Evolutionary conservation across 306 rosid genomes (phyloP), one percentile per base, ranked within the genome.

Genomic region (Trichosanthes truncata): DNA sequence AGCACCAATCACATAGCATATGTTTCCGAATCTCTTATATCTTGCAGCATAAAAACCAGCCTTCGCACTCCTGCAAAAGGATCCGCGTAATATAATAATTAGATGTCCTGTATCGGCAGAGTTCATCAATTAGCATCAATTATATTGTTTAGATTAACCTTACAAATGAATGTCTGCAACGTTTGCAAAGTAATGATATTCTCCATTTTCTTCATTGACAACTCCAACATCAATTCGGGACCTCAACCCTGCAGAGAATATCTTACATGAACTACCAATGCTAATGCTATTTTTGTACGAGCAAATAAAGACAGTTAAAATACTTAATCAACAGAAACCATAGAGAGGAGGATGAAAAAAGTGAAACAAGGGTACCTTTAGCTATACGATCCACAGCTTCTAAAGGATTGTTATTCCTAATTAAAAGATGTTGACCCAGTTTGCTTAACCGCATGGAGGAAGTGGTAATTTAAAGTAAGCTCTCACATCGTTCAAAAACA

Each of bases 131-230:
- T 68, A 82, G 65, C 60, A 69, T 81, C 75, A 71, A 65, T 78
- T 46, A 59, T 5, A 80, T 74, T 59, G 79, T 84, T 67, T 29
- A 78, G 85, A 79, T 89, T 62, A 83, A 80, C 81, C 99, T 89
- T 91, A 95, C 99, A 95, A 86, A 86, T 95, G 97, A 85, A 90
- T 87, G 84, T 95, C 99, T 11, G 99, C 97, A 84, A 93, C 96
- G 61, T 95, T 95, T 74, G 89, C 81, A 82, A 95, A 93, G 93
- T 93, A 90, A 81, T 91, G 98, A 33, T 82, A 78, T 35, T 87
- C 91, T 25, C 83, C 85, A 62, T 49, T 78, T 83, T 90, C 91
- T 82, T 89, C 91, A 29, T 74, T 85, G 77, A 93, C 88, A 43
- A 90, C 89, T 52, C 99, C 99, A 74, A 88, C 84, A 85, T 91